Evolutionary conservation across 352 stramenopile genomes (phyloP).

Genomic region (Blastocystis hominis): DNA sequence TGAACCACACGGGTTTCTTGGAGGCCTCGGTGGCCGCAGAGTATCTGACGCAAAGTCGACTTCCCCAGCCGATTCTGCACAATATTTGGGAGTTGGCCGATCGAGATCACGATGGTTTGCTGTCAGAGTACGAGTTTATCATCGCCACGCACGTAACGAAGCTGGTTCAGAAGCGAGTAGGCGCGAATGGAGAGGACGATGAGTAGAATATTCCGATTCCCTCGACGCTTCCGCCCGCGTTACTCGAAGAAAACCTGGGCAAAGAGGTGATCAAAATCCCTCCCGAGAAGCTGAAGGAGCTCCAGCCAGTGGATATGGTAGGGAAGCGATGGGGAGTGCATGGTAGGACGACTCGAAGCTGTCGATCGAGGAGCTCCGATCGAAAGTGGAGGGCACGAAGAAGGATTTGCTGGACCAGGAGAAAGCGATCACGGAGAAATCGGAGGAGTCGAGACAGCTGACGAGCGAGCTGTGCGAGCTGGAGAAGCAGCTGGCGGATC

Average conservation of each 20-base stretch:
- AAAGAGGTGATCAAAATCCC: not conserved
- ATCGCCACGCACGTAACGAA: not conserved
- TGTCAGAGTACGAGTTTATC: not conserved
- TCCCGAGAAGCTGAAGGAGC: not conserved
- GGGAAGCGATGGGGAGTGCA: not conserved
- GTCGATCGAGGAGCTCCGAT: slow-evolving; percentile 43
- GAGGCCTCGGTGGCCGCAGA: not conserved
- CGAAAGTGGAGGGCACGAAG: slow-evolving; percentile 37
- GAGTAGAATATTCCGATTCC: not conserved
- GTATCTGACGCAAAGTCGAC: slow-evolving; percentile 6
- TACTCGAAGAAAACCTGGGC: not conserved
- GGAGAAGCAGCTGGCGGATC: slow-evolving; percentile 12
- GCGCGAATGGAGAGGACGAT: not conserved
- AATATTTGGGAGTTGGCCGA: slow-evolving; percentile 25
- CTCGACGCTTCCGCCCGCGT: not conserved
- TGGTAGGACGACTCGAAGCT: slow-evolving; percentile 44
- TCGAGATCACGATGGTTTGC: not conserved
- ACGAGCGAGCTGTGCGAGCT: slow-evolving; percentile 9
- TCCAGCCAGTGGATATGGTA: not conserved
- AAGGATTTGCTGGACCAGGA: slow-evolving; percentile 40
- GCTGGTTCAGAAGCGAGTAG: not conserved
- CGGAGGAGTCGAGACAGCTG: slow-evolving; percentile 27
- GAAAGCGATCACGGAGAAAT: slow-evolving; percentile 44
- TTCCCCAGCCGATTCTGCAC: not conserved
- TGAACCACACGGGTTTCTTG: not conserved